A percentile compares a stretch with the other conserved stretches of the same genome.
Conservation (phyloP, 495 filamentous ascomycete species). For the Trypethelium eluteriae region DNA sequence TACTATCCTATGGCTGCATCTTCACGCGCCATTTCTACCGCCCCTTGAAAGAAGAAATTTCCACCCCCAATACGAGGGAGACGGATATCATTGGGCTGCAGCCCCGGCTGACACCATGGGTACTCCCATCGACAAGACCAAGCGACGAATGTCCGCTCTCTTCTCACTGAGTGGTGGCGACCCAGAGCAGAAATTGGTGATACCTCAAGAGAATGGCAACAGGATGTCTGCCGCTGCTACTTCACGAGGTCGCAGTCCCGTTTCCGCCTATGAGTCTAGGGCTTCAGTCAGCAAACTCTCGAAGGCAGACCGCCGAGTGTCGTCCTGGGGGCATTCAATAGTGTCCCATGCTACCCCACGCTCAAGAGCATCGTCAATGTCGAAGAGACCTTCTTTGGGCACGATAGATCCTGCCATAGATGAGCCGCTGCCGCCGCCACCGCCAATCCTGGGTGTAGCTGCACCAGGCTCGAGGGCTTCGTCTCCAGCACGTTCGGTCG, state of each 20-base stretch:
- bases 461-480: neutral
- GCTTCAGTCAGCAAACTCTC: neutral
- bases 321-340: neutral
- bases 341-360: neutral
- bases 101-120: neutral
- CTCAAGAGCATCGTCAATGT: neutral
- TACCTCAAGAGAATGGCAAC: neutral
- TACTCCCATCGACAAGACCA: neutral
- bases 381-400: neutral
- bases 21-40: neutral
- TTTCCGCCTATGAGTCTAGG: neutral
- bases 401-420: neutral
- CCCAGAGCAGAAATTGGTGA: constrained; percentile 4
- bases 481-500: neutral
- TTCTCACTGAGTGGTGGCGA: neutral
- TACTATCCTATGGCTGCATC: neutral
- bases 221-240: neutral
- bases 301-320: constrained; percentile 5
- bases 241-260: neutral
- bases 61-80: neutral
- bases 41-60: neutral
- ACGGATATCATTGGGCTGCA: neutral
- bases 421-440: neutral
- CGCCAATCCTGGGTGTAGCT: neutral
- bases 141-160: constrained; percentile 7